Evolutionary conservation across 495 filamentous ascomycete genomes (phyloP).

Genomic region (Tuber borchii): DNA sequence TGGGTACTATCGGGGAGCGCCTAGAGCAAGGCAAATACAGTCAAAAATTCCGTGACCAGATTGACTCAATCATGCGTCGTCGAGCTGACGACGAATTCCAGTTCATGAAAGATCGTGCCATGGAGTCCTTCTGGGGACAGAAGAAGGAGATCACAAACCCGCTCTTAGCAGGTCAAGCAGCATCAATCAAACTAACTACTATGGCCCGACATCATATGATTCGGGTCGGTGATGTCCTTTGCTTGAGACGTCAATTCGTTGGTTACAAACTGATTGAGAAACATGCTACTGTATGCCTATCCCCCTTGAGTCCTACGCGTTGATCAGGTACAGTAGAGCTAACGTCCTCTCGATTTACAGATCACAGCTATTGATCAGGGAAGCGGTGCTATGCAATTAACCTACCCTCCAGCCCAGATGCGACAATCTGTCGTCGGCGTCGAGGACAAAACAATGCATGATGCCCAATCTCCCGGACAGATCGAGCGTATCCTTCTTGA

Average conservation of each 20-base stretch:
- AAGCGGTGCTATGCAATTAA: conserved; percentile 22
- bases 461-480: conserved; percentile 25
- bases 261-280: conserved; percentile 19
- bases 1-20: background rate
- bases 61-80: conserved; percentile 26
- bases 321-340: background rate
- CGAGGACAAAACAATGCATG: conserved; percentile 26
- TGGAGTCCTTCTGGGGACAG: conserved; percentile 65
- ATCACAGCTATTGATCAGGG: conserved; percentile 30
- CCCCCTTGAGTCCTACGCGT: background rate
- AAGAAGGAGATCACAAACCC: conserved; percentile 48
- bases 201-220: conserved; percentile 49
- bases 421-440: conserved; percentile 19
- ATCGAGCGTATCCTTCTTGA: conserved; percentile 31
- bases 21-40: background rate
- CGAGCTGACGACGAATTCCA: conserved; percentile 65
- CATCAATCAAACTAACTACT: conserved; percentile 47
- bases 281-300: conserved; percentile 19
- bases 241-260: conserved; percentile 23
- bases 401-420: conserved; percentile 32
- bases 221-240: conserved; percentile 50
- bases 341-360: conserved; percentile 8
- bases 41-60: background rate
- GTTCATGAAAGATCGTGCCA: conserved; percentile 58
- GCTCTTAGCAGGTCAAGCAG: conserved; percentile 46